Percentiles rank a stretch among this genome's conserved stretches.
Evolutionary conservation across 306 rosid species (phyloP).

Genomic region (Vigna hirtella): DNA sequence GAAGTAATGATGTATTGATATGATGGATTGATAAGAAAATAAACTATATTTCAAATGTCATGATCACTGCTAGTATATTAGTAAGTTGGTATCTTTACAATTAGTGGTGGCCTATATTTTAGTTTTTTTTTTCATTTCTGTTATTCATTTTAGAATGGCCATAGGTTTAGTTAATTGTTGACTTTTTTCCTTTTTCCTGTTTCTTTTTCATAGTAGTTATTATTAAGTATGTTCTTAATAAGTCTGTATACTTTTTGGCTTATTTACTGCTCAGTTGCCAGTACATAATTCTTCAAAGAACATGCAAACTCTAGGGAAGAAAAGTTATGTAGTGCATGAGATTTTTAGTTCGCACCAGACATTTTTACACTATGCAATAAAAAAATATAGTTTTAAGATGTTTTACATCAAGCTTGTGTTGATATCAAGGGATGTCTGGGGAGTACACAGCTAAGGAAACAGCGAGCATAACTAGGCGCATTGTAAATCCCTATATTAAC

Average conservation of each 20-base stretch:
- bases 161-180: neutral
- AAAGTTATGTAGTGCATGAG: neutral
- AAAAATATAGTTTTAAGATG: constrained; percentile 32
- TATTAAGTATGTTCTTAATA: neutral
- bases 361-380: constrained; percentile 11
- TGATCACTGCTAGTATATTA: constrained; percentile 19
- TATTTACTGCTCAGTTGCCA: constrained; percentile 4
- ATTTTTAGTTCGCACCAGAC: neutral
- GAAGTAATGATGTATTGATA: constrained; percentile 69
- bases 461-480: no score
- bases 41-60: neutral
- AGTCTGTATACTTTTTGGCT: neutral
- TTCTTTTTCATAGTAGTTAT: constrained; percentile 1
- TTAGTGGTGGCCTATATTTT: constrained; percentile 1
- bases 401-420: constrained; percentile 19
- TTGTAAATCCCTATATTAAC: no score
- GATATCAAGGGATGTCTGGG: constrained; percentile 16
- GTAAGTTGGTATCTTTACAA: neutral
- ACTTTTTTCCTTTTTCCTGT: neutral
- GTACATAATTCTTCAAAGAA: constrained; percentile 11
- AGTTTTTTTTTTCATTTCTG: neutral
- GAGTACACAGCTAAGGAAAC: no score
- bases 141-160: constrained; percentile 11
- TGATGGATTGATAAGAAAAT: constrained; percentile 20
- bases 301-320: neutral